Conservation (phyloP, 1,139 yeast genomes). For the Scheffersomyces stambukii region DNA sequence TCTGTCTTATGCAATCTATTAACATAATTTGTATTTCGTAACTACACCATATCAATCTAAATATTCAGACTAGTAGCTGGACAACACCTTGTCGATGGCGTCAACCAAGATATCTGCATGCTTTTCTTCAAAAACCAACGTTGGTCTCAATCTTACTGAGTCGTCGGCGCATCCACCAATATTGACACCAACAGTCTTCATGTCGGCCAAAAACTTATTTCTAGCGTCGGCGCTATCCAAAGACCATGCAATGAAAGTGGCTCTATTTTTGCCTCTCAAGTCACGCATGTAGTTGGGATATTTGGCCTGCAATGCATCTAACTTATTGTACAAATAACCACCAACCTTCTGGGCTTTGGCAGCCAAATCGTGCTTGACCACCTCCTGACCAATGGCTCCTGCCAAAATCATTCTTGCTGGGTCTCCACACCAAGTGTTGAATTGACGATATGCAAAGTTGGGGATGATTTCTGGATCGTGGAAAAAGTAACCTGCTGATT, state of each 20-base stretch:
- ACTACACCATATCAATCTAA: neutral
- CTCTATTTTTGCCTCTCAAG: constrained; percentile 72
- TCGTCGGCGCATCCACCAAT: constrained; percentile 78
- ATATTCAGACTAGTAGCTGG: constrained; percentile 21
- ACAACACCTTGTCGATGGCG: constrained; percentile 45
- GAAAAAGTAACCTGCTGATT: constrained; percentile 82
- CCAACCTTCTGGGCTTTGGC: constrained; percentile 58
- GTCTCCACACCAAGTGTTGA: constrained; percentile 92
- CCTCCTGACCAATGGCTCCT: constrained; percentile 63
- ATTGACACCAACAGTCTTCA: constrained; percentile 63
- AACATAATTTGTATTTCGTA: too few species aligned
- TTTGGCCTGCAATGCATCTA: constrained; percentile 46
- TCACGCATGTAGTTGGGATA: constrained; percentile 49
- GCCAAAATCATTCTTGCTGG: constrained; percentile 75
- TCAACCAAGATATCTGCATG: constrained; percentile 66
- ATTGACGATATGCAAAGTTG: constrained; percentile 71
- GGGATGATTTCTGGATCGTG: constrained; percentile 68
- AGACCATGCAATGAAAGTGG: constrained; percentile 80
- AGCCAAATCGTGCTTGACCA: constrained; percentile 56
- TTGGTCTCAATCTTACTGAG: constrained; percentile 74
- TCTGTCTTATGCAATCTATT: too few species aligned
- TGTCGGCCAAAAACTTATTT: constrained; percentile 52
- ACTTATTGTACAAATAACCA: constrained; percentile 51
- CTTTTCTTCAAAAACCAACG: constrained; percentile 67
- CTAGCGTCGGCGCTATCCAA: constrained; percentile 50